Percentiles rank a stretch among this genome's conserved stretches.
Conservation (phyloP, 768 basidiomycete genomes). For the Phylloporus rhodoxanthus region DNA sequence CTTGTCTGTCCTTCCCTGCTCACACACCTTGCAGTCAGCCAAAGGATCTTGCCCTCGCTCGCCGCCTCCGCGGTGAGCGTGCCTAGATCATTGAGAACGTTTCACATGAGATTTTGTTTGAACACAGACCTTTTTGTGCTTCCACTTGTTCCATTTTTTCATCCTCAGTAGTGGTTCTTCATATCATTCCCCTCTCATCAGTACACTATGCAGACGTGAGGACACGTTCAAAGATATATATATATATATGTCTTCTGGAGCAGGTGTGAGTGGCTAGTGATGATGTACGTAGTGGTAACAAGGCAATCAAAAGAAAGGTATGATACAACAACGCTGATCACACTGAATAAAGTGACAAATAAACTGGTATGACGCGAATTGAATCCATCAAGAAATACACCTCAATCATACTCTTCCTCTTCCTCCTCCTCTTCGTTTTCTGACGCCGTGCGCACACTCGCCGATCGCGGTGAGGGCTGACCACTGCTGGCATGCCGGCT, state of each 20-base stretch:
- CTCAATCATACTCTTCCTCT: conserved; percentile 1
- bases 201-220: no score
- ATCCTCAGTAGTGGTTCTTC: neutral
- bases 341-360: conserved; percentile 26
- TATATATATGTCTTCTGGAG: no score
- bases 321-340: neutral
- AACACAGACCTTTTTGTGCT: neutral
- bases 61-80: conserved; percentile 31
- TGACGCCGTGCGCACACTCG: conserved; percentile 5
- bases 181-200: neutral
- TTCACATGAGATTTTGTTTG: neutral
- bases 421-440: conserved; percentile 14
- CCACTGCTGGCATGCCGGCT: conserved; percentile 15
- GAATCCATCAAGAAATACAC: conserved; percentile 1
- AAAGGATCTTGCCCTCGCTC: conserved; percentile 30
- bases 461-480: conserved; percentile 17
- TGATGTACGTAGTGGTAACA: neutral
- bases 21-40: conserved; percentile 23
- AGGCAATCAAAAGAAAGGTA: neutral
- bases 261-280: neutral
- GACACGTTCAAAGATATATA: no score
- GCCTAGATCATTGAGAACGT: conserved; percentile 4
- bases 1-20: neutral
- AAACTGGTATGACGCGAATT: conserved; percentile 12
- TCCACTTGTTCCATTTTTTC: neutral